Percentiles rank a stretch among this genome's conserved stretches.
Conservation (phyloP, 2,329 filamentous ascomycete genomes). For the Phyllosticta capitalensis region DNA sequence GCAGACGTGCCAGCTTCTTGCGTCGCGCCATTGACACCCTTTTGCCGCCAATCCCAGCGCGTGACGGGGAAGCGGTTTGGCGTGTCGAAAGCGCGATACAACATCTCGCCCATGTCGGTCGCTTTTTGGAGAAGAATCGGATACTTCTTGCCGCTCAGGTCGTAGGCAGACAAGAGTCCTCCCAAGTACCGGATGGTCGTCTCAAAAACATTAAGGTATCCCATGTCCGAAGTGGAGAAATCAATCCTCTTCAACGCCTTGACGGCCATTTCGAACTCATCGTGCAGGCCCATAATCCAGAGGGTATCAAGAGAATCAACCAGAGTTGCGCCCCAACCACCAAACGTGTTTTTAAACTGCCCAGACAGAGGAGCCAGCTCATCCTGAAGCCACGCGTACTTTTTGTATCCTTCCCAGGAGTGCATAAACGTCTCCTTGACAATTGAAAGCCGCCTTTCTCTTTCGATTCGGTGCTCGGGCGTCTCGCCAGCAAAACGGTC, state of each 20-base stretch:
- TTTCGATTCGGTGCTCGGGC: constrained; percentile 19
- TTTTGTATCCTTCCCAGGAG: constrained; percentile 42
- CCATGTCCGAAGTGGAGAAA: constrained; percentile 36
- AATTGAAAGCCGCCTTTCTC: constrained; percentile 22
- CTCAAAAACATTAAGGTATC: constrained; percentile 30
- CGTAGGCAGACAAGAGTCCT: constrained; percentile 29
- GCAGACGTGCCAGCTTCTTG: constrained; percentile 23
- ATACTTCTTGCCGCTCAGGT: constrained; percentile 27
- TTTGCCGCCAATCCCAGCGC: constrained; percentile 31
- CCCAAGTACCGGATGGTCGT: constrained; percentile 32
- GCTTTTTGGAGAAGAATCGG: constrained; percentile 30
- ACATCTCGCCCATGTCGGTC: constrained; percentile 33
- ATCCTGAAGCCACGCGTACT: constrained; percentile 44
- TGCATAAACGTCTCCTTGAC: constrained; percentile 30
- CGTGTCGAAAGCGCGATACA: constrained; percentile 36
- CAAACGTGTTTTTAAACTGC: constrained; percentile 39
- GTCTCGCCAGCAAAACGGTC: constrained; percentile 25
- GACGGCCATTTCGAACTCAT: constrained; percentile 48
- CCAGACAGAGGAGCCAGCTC: constrained; percentile 44
- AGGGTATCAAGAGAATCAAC: constrained; percentile 54
- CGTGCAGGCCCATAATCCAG: constrained; percentile 50
- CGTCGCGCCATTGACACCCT: constrained; percentile 12
- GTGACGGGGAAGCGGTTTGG: constrained; percentile 32
- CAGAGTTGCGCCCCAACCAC: constrained; percentile 49
- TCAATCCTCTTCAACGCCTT: constrained; percentile 44